Percentiles rank a stretch among this genome's conserved stretches.
phyloP scores from a whole-genome alignment of 1,284 basidiomycete genomes.

The Melampsora americana region DNA sequence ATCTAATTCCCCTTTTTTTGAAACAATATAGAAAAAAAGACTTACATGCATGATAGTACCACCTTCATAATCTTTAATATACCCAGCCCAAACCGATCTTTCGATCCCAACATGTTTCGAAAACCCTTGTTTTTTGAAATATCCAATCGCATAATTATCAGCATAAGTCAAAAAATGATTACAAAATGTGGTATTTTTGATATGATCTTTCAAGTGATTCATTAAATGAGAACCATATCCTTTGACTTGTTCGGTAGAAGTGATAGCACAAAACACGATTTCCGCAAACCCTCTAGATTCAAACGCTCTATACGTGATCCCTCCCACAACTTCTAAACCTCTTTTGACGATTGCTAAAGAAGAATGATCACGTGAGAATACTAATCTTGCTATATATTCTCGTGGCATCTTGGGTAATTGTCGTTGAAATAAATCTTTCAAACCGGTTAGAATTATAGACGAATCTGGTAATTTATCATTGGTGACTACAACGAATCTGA shows the following conservation, averaged over 20 bases:
- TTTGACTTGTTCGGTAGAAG: slow-evolving; percentile 96
- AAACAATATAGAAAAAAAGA: background rate
- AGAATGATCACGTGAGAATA: slow-evolving; percentile 87
- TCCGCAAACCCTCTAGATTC: slow-evolving; percentile 92
- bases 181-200: slow-evolving; percentile 74
- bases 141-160: slow-evolving; percentile 98
- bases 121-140: slow-evolving; percentile 99
- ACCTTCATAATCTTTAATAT: slow-evolving; percentile 99
- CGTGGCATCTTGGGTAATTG: slow-evolving; percentile 98
- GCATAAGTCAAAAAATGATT: slow-evolving; percentile 96
- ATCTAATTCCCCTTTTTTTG: too few species aligned
- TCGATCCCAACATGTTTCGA: slow-evolving; percentile 92
- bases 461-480: slow-evolving; percentile 69
- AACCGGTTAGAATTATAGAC: slow-evolving; percentile 80
- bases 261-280: slow-evolving; percentile 98
- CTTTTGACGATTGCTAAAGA: slow-evolving; percentile 91
- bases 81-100: slow-evolving; percentile 90
- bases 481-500: slow-evolving; percentile 78
- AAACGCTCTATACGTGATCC: slow-evolving; percentile 96
- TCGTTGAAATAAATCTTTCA: slow-evolving; percentile 95
- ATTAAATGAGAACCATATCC: slow-evolving; percentile 98
- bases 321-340: slow-evolving; percentile 93
- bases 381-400: slow-evolving; percentile 94
- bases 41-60: slow-evolving; percentile 93
- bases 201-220: slow-evolving; percentile 97